Evolutionary conservation across 768 basidiomycete genomes (phyloP).

Genomic region (Boletus vinaceobasis): DNA sequence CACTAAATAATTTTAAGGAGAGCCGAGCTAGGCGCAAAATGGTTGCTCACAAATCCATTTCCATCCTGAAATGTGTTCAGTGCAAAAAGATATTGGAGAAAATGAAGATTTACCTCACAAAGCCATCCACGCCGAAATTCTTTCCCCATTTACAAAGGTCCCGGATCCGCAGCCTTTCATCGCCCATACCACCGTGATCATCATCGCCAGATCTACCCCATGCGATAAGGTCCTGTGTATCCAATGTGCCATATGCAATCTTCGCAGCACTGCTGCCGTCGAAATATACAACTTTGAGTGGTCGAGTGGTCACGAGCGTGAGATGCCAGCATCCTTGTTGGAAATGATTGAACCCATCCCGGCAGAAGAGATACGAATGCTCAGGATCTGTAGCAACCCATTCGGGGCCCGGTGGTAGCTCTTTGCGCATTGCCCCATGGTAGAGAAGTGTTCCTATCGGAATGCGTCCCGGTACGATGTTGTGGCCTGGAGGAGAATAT

Average conservation of each 20-base stretch:
- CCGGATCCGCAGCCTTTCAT: conserved; percentile 37
- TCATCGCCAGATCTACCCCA: conserved; percentile 34
- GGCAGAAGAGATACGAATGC: conserved; percentile 39
- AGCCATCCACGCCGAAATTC: conserved; percentile 41
- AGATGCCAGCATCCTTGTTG: conserved; percentile 16
- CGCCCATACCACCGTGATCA: conserved; percentile 7
- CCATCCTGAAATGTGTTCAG: conserved; percentile 18
- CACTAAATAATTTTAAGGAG: conserved; percentile 14
- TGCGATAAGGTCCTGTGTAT: conserved; percentile 44
- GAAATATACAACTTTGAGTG: conserved; percentile 48
- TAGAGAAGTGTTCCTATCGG: conserved; percentile 37
- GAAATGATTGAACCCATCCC: background rate
- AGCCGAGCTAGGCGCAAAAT: background rate
- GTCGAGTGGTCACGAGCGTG: conserved; percentile 18
- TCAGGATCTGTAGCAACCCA: conserved; percentile 38
- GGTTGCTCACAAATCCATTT: conserved; percentile 31
- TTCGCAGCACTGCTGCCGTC: conserved; percentile 51
- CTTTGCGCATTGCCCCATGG: conserved; percentile 22
- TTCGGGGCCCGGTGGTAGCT: conserved; percentile 29
- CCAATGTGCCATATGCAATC: conserved; percentile 40
- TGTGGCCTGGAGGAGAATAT: conserved; percentile 18
- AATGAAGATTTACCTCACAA: conserved; percentile 35
- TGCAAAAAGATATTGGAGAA: background rate
- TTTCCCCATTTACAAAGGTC: conserved; percentile 45
- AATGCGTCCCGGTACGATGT: conserved; percentile 31